Evolutionary conservation across 371 early-diverging fungal genomes (phyloP), one percentile per base, ranked within the genome.

Genomic region (Syncephalastrum sp.): DNA sequence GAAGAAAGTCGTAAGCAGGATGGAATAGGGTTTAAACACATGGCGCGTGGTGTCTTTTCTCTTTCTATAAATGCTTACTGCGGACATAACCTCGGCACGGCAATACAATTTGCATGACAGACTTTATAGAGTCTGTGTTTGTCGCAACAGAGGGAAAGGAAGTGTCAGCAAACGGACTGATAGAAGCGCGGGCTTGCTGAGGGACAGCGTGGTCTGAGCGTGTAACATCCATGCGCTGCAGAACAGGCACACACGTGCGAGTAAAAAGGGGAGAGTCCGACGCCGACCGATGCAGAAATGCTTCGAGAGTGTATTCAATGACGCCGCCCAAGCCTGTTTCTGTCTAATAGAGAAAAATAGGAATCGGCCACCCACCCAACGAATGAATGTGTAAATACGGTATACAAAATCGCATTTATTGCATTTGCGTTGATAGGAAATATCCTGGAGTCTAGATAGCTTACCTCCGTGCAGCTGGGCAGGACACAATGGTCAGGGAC

Each of bases 381-480:
- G 45, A 42, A 42, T 19, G 17, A 14, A 43, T 8, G 55, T 15
- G 29, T 42, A 50, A 25, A 21, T 21, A 21, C 21, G 2, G 15
- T 33, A 33, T 33, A 29, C 50, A 50, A 24, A 10, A 27, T 13
- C 16, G 12, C n/a, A 15, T 50, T 27, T 29, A 50, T 50, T n/a
- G n/a, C 25, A 13, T n/a, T 13, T 8, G 21, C 21, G 15, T 17
- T 15, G 10, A 5, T 17, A 8, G 7, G 17, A 21, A 21, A 23
- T 17, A 23, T 6, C 29, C 21, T 21, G 21, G 3, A 29, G 3
- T 2, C 38, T 33, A 10, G 12, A 33, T 3, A 33, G 38, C 38
- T 42, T 52, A 69, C 69, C 60, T 69, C 65, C 6, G 60, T 65
- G 55, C 62, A 62, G 41, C 69, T 69, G 8, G 69, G 69, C 50